Evolutionary conservation across 805 yeast species (phyloP).

Genomic region (Spathaspora arborariae): DNA sequence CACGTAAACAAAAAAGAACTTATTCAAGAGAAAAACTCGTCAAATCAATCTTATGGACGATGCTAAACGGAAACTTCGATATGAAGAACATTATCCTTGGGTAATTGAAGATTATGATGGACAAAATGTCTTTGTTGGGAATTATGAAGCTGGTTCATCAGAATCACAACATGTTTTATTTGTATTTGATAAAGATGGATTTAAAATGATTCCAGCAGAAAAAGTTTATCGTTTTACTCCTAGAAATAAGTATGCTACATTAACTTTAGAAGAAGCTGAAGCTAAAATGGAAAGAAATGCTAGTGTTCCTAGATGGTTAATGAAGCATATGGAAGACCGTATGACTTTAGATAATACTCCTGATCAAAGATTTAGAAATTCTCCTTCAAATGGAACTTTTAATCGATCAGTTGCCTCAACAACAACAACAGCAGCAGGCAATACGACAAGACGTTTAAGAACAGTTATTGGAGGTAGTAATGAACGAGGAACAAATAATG

Average conservation of each 20-base stretch:
- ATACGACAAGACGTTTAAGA: constrained; percentile 22
- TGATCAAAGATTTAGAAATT: constrained; percentile 45
- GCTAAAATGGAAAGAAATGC: constrained; percentile 81
- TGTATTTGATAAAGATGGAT: constrained; percentile 82
- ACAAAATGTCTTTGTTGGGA: constrained; percentile 90
- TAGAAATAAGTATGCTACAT: constrained; percentile 86
- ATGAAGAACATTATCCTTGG: constrained; percentile 98
- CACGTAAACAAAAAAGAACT: constrained; percentile 59
- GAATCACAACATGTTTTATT: constrained; percentile 79
- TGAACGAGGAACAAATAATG: constrained; percentile 26
- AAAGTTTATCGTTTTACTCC: constrained; percentile 93
- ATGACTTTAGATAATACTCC: constrained; percentile 34
- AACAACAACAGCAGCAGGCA: neutral
- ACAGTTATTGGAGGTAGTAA: constrained; percentile 40
- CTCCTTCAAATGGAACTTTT: constrained; percentile 7
- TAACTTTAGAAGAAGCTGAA: constrained; percentile 95
- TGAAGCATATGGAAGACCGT: constrained; percentile 77
- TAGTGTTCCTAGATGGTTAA: constrained; percentile 88
- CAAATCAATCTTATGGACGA: constrained; percentile 82
- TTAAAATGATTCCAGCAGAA: constrained; percentile 92
- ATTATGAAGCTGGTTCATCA: constrained; percentile 84
- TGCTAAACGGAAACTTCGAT: constrained; percentile 75
- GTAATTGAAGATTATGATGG: constrained; percentile 96
- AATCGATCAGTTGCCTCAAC: too few species aligned
- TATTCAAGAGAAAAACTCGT: constrained; percentile 74